Conservation (phyloP, 2,329 filamentous ascomycete genomes). For the Calonectria hongkongensis region DNA sequence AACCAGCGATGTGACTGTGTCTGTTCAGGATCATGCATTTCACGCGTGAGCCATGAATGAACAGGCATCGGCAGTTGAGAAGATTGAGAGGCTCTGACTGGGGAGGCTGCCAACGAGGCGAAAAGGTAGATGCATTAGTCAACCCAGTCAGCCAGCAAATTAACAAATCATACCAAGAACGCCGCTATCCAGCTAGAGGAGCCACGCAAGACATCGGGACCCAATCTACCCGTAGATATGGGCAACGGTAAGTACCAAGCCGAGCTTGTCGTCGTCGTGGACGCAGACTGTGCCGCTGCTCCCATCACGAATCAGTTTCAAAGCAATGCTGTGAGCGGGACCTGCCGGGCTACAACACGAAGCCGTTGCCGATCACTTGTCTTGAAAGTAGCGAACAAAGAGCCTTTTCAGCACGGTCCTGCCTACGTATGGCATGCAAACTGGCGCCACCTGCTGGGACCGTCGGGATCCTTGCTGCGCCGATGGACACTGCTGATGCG, state of each 20-base stretch:
- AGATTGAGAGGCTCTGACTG: not conserved
- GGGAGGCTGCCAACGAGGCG: conserved; percentile 5
- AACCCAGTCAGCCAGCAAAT: conserved; percentile 41
- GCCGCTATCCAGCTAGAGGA: conserved; percentile 27
- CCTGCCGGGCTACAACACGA: conserved; percentile 38
- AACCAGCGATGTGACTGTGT: not conserved
- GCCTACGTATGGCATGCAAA: conserved; percentile 50
- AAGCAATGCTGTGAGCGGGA: conserved; percentile 29
- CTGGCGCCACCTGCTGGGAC: conserved; percentile 44
- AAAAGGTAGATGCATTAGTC: conserved; percentile 2
- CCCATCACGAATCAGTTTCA: conserved; percentile 9
- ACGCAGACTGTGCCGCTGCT: conserved; percentile 13
- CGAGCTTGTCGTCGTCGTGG: conserved; percentile 29
- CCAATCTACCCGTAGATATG: conserved; percentile 20
- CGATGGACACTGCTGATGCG: conserved; percentile 31
- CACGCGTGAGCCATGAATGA: not conserved
- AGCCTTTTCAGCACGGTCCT: conserved; percentile 40
- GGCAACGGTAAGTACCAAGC: conserved; percentile 21
- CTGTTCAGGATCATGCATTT: not conserved
- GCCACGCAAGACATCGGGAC: conserved; percentile 37
- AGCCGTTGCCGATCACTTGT: conserved; percentile 17
- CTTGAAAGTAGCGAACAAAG: conserved; percentile 35
- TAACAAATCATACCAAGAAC: conserved; percentile 33
- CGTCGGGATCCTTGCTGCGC: conserved; percentile 32
- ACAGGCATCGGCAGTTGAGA: not conserved